phyloP scores from a whole-genome alignment of 2,329 filamentous ascomycete genomes.

The Dryadomyces quercivorus region DNA sequence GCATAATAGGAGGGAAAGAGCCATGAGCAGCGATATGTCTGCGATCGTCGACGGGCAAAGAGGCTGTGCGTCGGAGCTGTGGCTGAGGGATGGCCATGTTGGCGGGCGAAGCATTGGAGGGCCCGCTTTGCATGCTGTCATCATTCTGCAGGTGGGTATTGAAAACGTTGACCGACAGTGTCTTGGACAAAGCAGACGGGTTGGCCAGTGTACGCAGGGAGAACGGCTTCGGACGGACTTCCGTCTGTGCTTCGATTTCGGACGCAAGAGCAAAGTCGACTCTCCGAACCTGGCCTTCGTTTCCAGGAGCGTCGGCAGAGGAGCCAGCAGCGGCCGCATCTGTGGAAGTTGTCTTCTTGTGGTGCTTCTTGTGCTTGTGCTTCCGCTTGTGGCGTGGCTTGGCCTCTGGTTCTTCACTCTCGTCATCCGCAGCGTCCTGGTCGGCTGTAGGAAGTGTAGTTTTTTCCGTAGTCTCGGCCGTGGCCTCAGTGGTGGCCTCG shows the following conservation, averaged over 20 bases:
- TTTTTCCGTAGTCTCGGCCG: not conserved
- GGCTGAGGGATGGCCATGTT: constrained; percentile 4
- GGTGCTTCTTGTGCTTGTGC: constrained; percentile 22
- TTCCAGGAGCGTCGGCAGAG: not conserved
- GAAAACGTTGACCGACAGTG: constrained; percentile 49
- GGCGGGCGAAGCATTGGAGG: not conserved
- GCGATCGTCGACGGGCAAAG: constrained; percentile 29
- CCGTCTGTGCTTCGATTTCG: constrained; percentile 19
- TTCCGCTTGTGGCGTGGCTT: constrained; percentile 17
- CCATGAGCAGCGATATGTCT: constrained; percentile 12
- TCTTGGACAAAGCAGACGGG: constrained; percentile 36
- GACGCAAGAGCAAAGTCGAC: constrained; percentile 30
- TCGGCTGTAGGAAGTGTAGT: not conserved
- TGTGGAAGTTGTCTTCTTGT: not conserved
- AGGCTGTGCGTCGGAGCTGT: constrained; percentile 36
- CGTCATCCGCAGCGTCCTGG: constrained; percentile 11
- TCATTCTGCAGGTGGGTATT: constrained; percentile 12
- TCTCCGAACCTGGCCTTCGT: constrained; percentile 18
- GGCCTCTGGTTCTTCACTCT: constrained; percentile 7
- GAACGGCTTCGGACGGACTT: constrained; percentile 20
- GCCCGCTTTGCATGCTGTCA: not conserved
- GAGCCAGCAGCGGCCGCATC: not conserved
- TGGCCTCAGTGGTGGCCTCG: not conserved
- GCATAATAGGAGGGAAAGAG: constrained; percentile 18
- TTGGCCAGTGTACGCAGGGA: constrained; percentile 27